Conservation (phyloP, 1,139 yeast genomes). For the Nadsonia commutata region DNA sequence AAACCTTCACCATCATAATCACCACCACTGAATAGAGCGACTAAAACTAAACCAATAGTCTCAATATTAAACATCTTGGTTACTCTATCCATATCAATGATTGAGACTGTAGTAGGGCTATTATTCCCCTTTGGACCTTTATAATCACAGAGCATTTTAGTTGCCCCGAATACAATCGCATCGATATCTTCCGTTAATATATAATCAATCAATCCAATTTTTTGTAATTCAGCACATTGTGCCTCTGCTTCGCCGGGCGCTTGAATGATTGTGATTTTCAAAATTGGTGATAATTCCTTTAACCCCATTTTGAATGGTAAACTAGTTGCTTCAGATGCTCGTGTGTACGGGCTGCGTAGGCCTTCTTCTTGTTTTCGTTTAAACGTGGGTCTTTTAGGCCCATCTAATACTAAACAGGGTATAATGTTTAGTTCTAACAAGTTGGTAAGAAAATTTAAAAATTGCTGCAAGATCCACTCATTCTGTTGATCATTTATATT, state of each 20-base stretch:
- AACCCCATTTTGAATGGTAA: no score
- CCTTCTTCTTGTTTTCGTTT: no score
- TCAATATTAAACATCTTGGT: not conserved
- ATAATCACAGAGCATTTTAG: slow-evolving; percentile 1
- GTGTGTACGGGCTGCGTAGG: no score
- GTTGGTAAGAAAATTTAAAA: not conserved
- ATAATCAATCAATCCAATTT: slow-evolving; percentile 1
- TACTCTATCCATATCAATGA: not conserved
- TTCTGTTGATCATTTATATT: not conserved
- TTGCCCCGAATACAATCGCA: slow-evolving; percentile 5
- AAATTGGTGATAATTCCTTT: no score
- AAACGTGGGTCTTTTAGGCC: not conserved
- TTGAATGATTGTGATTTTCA: slow-evolving; percentile 1
- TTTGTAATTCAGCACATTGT: slow-evolving; percentile 5
- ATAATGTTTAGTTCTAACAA: not conserved
- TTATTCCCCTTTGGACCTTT: not conserved
- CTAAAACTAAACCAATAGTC: not conserved
- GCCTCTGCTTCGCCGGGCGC: slow-evolving; percentile 7
- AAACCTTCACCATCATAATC: not conserved
- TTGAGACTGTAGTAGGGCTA: not conserved
- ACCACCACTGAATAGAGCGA: not conserved
- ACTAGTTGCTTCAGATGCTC: no score
- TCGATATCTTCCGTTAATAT: slow-evolving; percentile 5
- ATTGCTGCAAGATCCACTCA: not conserved
- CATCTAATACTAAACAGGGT: not conserved